Percentiles rank a stretch among this genome's conserved stretches.
phyloP scores from a whole-genome alignment of 768 basidiomycete genomes.

The Tremella fuciformis region DNA sequence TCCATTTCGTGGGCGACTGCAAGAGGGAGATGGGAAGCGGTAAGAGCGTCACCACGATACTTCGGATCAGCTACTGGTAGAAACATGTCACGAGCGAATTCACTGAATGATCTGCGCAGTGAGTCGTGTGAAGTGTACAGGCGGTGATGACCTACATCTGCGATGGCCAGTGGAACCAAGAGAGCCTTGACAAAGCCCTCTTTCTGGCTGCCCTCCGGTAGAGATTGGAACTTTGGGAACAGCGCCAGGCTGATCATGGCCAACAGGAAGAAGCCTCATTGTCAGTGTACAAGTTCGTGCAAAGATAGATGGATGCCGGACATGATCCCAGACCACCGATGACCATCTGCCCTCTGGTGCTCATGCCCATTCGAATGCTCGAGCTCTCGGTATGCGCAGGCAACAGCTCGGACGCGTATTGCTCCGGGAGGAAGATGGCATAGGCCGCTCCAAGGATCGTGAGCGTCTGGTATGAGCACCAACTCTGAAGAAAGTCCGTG shows the following conservation, averaged over 20 bases:
- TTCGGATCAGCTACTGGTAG: constrained; percentile 5
- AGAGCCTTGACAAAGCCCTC: constrained; percentile 37
- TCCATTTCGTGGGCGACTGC: constrained; percentile 39
- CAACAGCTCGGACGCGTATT: constrained; percentile 36
- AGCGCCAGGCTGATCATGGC: constrained; percentile 46
- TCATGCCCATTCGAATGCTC: constrained; percentile 30
- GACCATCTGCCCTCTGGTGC: constrained; percentile 38
- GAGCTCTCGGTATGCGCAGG: constrained; percentile 22
- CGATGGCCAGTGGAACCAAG: constrained; percentile 47
- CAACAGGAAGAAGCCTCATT: constrained; percentile 44
- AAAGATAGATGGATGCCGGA: constrained; percentile 14
- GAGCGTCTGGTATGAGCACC: constrained; percentile 19
- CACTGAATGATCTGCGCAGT: constrained; percentile 25
- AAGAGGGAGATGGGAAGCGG: constrained; percentile 42
- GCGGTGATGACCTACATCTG: constrained; percentile 28
- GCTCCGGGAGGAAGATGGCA: constrained; percentile 38
- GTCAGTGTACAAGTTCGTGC: not conserved
- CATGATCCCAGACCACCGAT: constrained; percentile 44
- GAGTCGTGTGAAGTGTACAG: not conserved
- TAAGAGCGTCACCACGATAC: constrained; percentile 39
- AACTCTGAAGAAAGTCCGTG: not conserved
- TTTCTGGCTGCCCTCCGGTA: constrained; percentile 36
- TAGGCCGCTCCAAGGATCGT: constrained; percentile 44
- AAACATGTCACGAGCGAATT: not conserved
- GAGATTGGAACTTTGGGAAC: constrained; percentile 23